These are phyloP conservation scores for Cardamine resedifolia DNA, from an alignment of 345 rosid genomes.

Conservation along the genomic window DNA sequence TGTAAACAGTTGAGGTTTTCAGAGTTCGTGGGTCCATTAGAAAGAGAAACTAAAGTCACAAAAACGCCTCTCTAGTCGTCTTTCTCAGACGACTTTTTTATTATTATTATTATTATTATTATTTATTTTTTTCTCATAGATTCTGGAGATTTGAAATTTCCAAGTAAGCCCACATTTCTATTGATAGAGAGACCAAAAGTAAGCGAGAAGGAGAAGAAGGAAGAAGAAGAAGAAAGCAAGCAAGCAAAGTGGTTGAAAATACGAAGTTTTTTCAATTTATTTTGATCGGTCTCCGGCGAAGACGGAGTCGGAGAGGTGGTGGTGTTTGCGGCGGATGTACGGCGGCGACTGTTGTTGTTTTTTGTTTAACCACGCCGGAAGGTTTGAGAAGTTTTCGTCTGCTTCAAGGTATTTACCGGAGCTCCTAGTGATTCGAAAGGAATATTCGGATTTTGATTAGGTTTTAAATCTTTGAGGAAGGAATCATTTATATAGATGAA, in stretches of 20 bases:
- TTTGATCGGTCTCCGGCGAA: slow-evolving; percentile 14
- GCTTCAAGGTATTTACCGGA: slow-evolving; percentile 5
- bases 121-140: neutral
- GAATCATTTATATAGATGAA: slow-evolving; percentile 52
- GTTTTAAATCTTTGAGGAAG: neutral
- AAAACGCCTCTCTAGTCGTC: slow-evolving; percentile 5
- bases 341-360: neutral
- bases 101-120: too few species aligned
- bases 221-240: slow-evolving; percentile 23
- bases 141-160: slow-evolving; percentile 2
- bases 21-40: slow-evolving; percentile 24
- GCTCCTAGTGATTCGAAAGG: neutral
- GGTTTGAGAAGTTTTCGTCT: slow-evolving; percentile 7
- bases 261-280: neutral
- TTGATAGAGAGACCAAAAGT: slow-evolving; percentile 23
- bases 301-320: neutral
- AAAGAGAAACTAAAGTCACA: slow-evolving; percentile 19
- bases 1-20: neutral
- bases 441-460: slow-evolving; percentile 18
- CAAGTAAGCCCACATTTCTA: slow-evolving; percentile 32
- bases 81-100: slow-evolving; percentile 17
- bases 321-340: slow-evolving; percentile 3
- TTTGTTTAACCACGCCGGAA: neutral
- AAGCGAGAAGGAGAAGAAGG: slow-evolving; percentile 24
- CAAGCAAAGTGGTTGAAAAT: slow-evolving; percentile 15